Evolutionary conservation across 768 basidiomycete genomes (phyloP), one percentile per base, ranked within the genome.

Genomic region (Boletus insuetus): DNA sequence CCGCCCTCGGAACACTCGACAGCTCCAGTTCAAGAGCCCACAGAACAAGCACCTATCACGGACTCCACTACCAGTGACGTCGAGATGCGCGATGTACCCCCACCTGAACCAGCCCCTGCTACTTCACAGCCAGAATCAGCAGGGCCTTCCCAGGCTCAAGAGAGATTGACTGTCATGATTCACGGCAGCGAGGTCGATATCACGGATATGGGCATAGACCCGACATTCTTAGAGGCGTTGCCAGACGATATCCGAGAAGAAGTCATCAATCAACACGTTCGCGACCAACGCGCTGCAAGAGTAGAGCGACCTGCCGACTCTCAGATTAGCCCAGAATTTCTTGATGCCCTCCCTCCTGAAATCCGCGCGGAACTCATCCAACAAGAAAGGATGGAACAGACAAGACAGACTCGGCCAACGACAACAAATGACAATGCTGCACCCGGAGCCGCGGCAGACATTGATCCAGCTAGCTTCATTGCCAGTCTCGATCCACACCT

Each of bases 171-270:
- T 1, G 89, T 99, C 64, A 81, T 84, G 74, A 92, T 99, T 50
- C 91, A 94, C 70, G 97, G 97, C 49, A 91, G 84, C 59, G 79
- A 86, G 8, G 92, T 98, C 26, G 97, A 99, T 67, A 99, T 99
- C 68, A 99, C 97, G 3, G 94, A 98, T 64, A 96, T 94, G 37
- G 97, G 97, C 6, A 98, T 99, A 66, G 97, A 99, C 69, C 93
- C 95, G 3, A 94, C 93, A 6, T 99, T 99, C 81, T 77, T 99
- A 54, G 94, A 98, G 73, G 97, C 97, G 24, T 75, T 99, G 10
- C 97, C 97, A 0, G 97, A 99, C 67, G 96, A 98, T 61, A 98
- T 99, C 89, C 85, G 97, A 48, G 96, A 97, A 68, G 97, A 99
- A 67, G 94, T 99, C 35, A 79, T 99, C 50, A 94, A 95, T 64